Evolutionary conservation across 2,329 filamentous ascomycete species (phyloP), one percentile per base, ranked within the genome.

Genomic region (Arthrinium phaeospermum): DNA sequence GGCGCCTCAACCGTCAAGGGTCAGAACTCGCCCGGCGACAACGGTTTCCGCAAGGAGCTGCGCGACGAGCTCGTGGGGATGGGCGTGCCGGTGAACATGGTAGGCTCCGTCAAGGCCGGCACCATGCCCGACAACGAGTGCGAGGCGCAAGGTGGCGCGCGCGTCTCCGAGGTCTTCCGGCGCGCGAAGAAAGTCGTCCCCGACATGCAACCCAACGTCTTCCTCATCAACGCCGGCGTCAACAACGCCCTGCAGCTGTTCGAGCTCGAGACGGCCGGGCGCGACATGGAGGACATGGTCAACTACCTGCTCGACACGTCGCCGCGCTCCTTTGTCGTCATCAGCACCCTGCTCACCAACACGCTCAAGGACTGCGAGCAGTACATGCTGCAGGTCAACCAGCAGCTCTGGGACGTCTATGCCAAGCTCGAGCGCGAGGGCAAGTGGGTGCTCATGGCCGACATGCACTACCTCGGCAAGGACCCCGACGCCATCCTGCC

Each of bases 191-290:
- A 68, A 3, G 76, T 75, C 45, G 74, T 78, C n/a, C 70, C 75
- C 1, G 14, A 70, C 2, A 72, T 74, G 49, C 74, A 73, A 64
- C 79, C 79, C 7, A 78, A 80, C 68, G 69, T 80, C 16, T 76
- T 80, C 53, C 68, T 78, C 16, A 71, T 80, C n/a, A 77, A 80
- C 67, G 76, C 77, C 19, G 79, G 79, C 4, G 78, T 78, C 24
- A 81, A 81, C 68, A 78, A 81, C 71, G 79, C 78, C 47, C 71
- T 76, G 34, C 78, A 78, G 71, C 69, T 74, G n/a, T 73, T 74
- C 67, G 73, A 78, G 51, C 72, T 74, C 10, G 67, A 69, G 24
- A 75, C 76, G 53, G 73, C 74, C 8, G 74, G 73, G n/a, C 70
- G 68, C 24, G 74, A 77, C 19, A 70, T 79, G 69, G 70, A 68